These are phyloP conservation scores for Naematelia encephala DNA, from an alignment of 768 basidiomycete genomes.

Conservation along the genomic window DNA sequence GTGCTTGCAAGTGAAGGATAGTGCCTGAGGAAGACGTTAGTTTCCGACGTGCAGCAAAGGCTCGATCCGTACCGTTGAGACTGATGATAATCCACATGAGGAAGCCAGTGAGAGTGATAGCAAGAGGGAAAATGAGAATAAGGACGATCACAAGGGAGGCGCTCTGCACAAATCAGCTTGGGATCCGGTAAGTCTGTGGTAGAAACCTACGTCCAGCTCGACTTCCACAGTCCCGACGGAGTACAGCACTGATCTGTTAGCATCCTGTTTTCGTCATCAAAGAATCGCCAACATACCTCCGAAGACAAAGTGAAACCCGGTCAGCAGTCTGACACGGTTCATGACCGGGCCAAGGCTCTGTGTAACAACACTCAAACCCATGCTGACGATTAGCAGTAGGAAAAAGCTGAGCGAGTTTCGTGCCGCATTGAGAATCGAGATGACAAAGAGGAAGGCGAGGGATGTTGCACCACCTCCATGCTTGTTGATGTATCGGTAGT, in stretches of 20 bases:
- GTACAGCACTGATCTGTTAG: conserved; percentile 65
- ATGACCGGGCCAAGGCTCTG: conserved; percentile 82
- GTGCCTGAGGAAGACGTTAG: conserved; percentile 59
- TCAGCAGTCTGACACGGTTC: conserved; percentile 75
- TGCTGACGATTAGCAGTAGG: conserved; percentile 83
- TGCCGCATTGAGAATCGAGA: conserved; percentile 86
- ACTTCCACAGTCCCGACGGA: conserved; percentile 92
- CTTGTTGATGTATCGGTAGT: conserved; percentile 86
- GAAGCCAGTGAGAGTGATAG: conserved; percentile 92
- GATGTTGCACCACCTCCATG: conserved; percentile 46
- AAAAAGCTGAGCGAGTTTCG: conserved; percentile 91
- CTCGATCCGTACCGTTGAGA: conserved; percentile 62
- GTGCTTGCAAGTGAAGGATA: conserved; percentile 74
- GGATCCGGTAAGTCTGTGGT: not conserved
- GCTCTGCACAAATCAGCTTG: conserved; percentile 42
- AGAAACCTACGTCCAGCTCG: conserved; percentile 64
- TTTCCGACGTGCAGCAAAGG: not conserved
- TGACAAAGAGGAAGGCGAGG: conserved; percentile 88
- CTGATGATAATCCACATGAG: conserved; percentile 93
- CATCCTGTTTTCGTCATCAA: not conserved
- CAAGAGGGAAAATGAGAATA: conserved; percentile 87
- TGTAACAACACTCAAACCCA: conserved; percentile 86
- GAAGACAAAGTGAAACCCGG: conserved; percentile 83
- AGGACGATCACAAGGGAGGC: conserved; percentile 80
- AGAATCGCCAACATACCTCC: conserved; percentile 64